Base-by-base conservation (phyloP, 441 rosid genomes). In the Francoa sonchifolia region DNA sequence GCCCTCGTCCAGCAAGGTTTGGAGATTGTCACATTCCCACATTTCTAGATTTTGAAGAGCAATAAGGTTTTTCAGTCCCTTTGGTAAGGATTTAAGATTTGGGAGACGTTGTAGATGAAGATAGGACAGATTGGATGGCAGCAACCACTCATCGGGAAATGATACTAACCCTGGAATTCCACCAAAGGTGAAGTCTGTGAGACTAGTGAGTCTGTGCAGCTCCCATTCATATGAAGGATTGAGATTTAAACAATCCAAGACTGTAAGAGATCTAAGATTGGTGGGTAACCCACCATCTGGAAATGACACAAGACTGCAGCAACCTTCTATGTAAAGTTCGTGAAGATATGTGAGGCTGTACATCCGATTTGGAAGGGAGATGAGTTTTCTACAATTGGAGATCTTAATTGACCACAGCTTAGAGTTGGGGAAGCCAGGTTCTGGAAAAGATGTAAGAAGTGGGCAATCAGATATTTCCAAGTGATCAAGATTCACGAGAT, bases 111-210 rank as follows among this genome's bases (percentile, higher is more conserved):
- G 48, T 1, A 62, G 45, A 12, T 35, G 48, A 3, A 57, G 48
- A 35, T 47, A 52, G 26, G 57, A 44, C 2, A 62, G 6, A 48
- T 21, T 57, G 28, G 19, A 14, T 6, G 68, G 68, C 42, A 62
- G 52, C 39, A 57, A 23, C 51, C 59, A 51, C 13, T 38, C 55
- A 11, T 44, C 50, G 0, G 63, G 56, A 30, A 62, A 57, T 19
- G 45, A 57, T 8, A 21, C 29, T 15, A 52, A 1, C 32, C 42
- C 39, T 33, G 15, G 30, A 22, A 55, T 52, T 22, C 63, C 59
- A 10, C 49, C 63, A 10, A 53, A 37, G 12, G 37, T 19, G 34
- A 63, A 49, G 3, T 44, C 28, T 0, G 29, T 10, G 8, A 63
- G 57, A 13, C 21, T 32, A 26, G 17, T 36, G 47, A 63, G 63